Base-by-base conservation (phyloP, 2,329 filamentous ascomycete species). In the Penicillium griseofulvum region DNA sequence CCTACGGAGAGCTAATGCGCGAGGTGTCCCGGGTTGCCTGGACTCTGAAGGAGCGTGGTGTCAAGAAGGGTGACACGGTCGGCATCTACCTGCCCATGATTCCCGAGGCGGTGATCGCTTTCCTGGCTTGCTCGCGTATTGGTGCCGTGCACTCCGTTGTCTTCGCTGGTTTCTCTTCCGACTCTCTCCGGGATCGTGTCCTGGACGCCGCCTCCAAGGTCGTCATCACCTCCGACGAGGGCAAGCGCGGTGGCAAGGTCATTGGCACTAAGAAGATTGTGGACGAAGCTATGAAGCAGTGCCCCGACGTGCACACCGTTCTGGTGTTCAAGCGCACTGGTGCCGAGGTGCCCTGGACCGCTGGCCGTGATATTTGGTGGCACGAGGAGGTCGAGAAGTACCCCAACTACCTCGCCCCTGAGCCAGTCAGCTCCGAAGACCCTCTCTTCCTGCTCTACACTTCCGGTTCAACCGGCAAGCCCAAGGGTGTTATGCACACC, bases 191-290 rank as follows among this genome's bases (percentile, higher is more conserved):
- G 62, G 94, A 99, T 76, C 91, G 94, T 70, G 92, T 99, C 68
- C 80, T 94, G 58, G 94, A 99, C 71, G 93, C 89, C 56, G 80
- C 90, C 65, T 93, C 88, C 74, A 96, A 89, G 80, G 90, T 97
- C 51, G 88, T 97, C 76, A 97, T 99, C 71, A 99, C 94, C 57
- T 89, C 91, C 2, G 94, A 99, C 73, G 94, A 99, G 82, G 94
- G 94, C 71, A 96, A 95, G 84, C 91, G 94, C 68, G 94, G 94
- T 67, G 94, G 94, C 74, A 99, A 97, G 82, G 77, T 95, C 68
- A 97, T 99, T 72, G 90, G 90, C 69, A 97, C 93, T 68, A 97
- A 99, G 86, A 96, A 96, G 82, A 97, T 99, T 72, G 94, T 97
- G 65, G 94, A 99, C 70, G 94, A 97, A 72, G 93, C 93, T 36